A percentile compares a stretch with the other conserved stretches of the same genome.
Evolutionary conservation across 73 alveolate genomes (phyloP).

Genomic region (Paramecium tetraurelia): DNA sequence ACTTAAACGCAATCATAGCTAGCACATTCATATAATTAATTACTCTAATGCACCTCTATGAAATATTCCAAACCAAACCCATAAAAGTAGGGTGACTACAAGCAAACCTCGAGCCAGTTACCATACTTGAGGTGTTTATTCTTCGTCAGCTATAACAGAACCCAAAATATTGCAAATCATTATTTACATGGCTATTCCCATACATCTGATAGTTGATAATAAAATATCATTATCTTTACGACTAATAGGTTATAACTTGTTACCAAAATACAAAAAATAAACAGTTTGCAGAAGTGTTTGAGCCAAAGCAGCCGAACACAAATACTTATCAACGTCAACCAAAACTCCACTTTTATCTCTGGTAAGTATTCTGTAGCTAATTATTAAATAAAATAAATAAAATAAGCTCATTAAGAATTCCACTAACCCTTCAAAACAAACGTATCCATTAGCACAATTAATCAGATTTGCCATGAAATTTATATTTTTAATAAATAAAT

Average conservation of each 20-base stretch:
- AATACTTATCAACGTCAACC: not conserved
- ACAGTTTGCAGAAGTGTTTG: not conserved
- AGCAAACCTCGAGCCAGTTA: not conserved
- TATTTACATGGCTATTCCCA: not conserved
- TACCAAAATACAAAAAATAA: not conserved
- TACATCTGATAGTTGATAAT: constrained; percentile 1
- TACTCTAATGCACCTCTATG: not conserved
- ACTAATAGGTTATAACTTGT: not conserved
- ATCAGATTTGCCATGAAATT: not conserved
- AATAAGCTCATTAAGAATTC: not conserved
- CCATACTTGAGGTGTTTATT: not conserved
- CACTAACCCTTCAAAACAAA: not conserved
- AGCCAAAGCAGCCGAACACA: not conserved
- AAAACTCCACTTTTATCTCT: not conserved
- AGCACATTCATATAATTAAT: not conserved
- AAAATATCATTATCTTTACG: not conserved
- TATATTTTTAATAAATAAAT: no score
- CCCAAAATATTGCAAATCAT: not conserved
- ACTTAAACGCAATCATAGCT: not conserved
- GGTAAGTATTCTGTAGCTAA: not conserved
- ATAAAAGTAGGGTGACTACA: not conserved
- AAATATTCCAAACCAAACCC: not conserved
- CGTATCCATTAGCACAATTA: not conserved
- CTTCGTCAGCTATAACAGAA: not conserved
- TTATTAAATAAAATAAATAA: not conserved